Base-by-base conservation (phyloP, 768 basidiomycete genomes). In the Podaxis sp. region DNA sequence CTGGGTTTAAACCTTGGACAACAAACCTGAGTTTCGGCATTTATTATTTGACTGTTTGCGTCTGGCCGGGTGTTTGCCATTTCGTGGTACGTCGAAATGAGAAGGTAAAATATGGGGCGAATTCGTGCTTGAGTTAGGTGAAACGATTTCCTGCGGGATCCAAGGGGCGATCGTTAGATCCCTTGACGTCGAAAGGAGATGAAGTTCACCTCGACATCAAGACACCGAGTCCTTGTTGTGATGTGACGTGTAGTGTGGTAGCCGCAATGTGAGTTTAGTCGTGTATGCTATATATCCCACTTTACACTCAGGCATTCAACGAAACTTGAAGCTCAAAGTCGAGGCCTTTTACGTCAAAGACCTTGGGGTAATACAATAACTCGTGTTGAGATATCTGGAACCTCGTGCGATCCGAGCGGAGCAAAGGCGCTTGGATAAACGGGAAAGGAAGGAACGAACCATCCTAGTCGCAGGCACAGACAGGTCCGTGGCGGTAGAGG, bases 1-100 rank as follows among this genome's bases (percentile, higher is more conserved):
- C 58, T 59, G 58, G 38, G 58, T 59, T 58, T 51, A 8, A 59
- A 59, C 28, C 26, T 59, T 24, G 33, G 28, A 10, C 28, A 8
- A 24, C 26, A 46, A 26, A 36, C 30, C 20, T 55, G 36, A 48
- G 3, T n/a, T 22, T 49, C 48, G 48, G 48, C n/a, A 49, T 49
- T 49, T 49, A 49, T 49, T 49, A 20, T 24, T 28, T 28, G 49
- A 24, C 17, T 10, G n/a, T 17, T 8, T 17, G 44, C 6, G 44
- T 10, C 8, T n/a, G n/a, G 44, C n/a, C 15, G 44, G 20, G 5
- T n/a, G 4, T 22, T 46, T 46, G 15, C 44, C 44, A 20, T 46
- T 6, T 26, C 10, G 4, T 28, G 24, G 24, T 28, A 12, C 26
- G 10, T 24, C 26, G 6, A 17, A 50, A 28, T 2, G 13, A 50